These are phyloP conservation scores for Phytophthora litchii DNA, from an alignment of 352 stramenopile genomes.

Conservation along the genomic window DNA sequence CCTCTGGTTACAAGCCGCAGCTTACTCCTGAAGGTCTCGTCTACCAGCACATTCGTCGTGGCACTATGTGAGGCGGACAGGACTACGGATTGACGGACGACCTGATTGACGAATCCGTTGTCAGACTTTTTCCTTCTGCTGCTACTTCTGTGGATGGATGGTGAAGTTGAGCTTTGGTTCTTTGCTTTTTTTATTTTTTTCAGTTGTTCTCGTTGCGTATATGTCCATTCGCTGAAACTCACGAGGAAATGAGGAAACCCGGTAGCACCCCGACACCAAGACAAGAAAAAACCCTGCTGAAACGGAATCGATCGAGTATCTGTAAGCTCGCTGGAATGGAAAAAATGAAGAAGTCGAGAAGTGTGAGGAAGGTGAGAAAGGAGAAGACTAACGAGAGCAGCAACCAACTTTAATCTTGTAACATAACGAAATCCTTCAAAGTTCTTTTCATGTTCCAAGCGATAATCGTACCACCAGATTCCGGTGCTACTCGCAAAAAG, in stretches of 20 bases:
- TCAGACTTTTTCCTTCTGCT: conserved; percentile 14
- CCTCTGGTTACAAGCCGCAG: conserved; percentile 36
- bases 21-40: conserved; percentile 56
- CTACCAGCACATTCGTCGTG: conserved; percentile 77
- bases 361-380: background rate
- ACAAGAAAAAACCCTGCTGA: conserved; percentile 25
- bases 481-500: background rate
- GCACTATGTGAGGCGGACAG: conserved; percentile 62
- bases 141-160: conserved; percentile 7
- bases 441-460: background rate
- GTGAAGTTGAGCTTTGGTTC: conserved; percentile 20
- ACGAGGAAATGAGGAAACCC: conserved; percentile 5
- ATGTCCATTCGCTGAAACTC: conserved; percentile 5
- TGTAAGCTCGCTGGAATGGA: conserved; percentile 6
- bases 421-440: conserved; percentile 15
- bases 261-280: background rate
- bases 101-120: conserved; percentile 1
- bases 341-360: conserved; percentile 2
- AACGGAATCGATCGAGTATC: conserved; percentile 1
- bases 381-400: conserved; percentile 10
- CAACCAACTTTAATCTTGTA: conserved; percentile 31
- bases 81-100: background rate
- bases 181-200: conserved; percentile 19
- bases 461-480: conserved; percentile 17
- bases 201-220: conserved; percentile 21